phyloP scores from a whole-genome alignment of 2,329 filamentous ascomycete species.

The Ceratocystis harringtonii region DNA sequence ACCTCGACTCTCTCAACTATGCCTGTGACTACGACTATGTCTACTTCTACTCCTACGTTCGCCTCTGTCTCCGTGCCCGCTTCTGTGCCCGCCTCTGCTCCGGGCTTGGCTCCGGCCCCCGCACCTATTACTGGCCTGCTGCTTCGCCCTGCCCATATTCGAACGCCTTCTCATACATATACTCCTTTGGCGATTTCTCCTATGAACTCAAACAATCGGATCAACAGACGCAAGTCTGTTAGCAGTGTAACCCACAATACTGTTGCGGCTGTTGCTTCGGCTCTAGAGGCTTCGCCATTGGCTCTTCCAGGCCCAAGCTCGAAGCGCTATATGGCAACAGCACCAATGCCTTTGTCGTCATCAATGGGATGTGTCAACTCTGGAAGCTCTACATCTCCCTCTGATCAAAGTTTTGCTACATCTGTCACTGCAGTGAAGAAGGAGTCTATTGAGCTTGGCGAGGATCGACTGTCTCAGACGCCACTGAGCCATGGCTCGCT shows the following conservation, averaged over 20 bases:
- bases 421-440: conserved; percentile 36
- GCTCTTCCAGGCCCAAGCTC: conserved; percentile 26
- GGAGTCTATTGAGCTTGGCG: conserved; percentile 36
- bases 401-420: conserved; percentile 51
- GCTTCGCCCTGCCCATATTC: conserved; percentile 50
- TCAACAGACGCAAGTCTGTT: conserved; percentile 89
- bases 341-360: conserved; percentile 3
- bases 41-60: conserved; percentile 4
- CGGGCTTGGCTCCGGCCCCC: neutral
- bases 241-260: conserved; percentile 34
- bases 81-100: neutral
- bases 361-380: conserved; percentile 2
- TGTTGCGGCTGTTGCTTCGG: conserved; percentile 30
- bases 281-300: conserved; percentile 25
- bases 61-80: conserved; percentile 20
- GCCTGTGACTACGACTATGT: conserved; percentile 25
- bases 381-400: conserved; percentile 33
- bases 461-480: conserved; percentile 49
- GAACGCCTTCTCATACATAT: conserved; percentile 69
- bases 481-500: conserved; percentile 37
- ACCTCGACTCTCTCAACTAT: conserved; percentile 13
- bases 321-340: conserved; percentile 9
- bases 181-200: conserved; percentile 44
- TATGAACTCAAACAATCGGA: conserved; percentile 70
- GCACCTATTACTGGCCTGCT: conserved; percentile 36